Conservation (phyloP, 192 early-diverging fungal species). For the Entomortierella beljakovae region DNA sequence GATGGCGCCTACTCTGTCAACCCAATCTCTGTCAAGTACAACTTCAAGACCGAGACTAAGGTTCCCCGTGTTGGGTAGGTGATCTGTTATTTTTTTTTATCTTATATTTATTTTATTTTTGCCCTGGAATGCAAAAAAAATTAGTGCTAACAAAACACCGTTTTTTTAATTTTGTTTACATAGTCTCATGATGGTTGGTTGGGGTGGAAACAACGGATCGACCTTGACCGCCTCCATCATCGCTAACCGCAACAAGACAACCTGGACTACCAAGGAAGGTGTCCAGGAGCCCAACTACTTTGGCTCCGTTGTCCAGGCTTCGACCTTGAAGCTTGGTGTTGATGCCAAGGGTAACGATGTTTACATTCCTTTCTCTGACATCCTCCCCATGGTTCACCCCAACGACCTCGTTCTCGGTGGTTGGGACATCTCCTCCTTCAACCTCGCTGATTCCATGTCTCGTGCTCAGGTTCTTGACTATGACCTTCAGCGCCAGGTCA, state of each 20-base stretch:
- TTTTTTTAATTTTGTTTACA: background rate
- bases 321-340: slow-evolving; percentile 95
- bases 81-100: background rate
- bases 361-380: slow-evolving; percentile 91
- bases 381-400: slow-evolving; percentile 97
- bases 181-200: slow-evolving; percentile 98
- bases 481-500: slow-evolving; percentile 95
- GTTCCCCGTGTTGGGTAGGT: slow-evolving; percentile 87
- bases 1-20: slow-evolving; percentile 79
- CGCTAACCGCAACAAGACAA: slow-evolving; percentile 89
- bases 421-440: slow-evolving; percentile 94
- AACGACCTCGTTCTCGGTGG: slow-evolving; percentile 98
- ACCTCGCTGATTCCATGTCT: slow-evolving; percentile 93
- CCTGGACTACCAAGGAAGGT: slow-evolving; percentile 95
- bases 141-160: background rate
- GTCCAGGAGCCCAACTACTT: slow-evolving; percentile 95
- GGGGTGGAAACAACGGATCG: slow-evolving; percentile 99
- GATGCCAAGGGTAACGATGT: slow-evolving; percentile 87
- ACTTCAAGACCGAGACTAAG: slow-evolving; percentile 87
- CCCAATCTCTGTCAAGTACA: slow-evolving; percentile 90
- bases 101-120: slow-evolving; percentile 7
- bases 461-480: slow-evolving; percentile 96
- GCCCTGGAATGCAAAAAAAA: slow-evolving; percentile 16
- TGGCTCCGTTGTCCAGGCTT: slow-evolving; percentile 96
- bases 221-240: slow-evolving; percentile 97